Percentiles rank a stretch among this genome's conserved stretches.
Conservation (phyloP, 202 grass and related monocot genomes). For the Setaria viridis region DNA sequence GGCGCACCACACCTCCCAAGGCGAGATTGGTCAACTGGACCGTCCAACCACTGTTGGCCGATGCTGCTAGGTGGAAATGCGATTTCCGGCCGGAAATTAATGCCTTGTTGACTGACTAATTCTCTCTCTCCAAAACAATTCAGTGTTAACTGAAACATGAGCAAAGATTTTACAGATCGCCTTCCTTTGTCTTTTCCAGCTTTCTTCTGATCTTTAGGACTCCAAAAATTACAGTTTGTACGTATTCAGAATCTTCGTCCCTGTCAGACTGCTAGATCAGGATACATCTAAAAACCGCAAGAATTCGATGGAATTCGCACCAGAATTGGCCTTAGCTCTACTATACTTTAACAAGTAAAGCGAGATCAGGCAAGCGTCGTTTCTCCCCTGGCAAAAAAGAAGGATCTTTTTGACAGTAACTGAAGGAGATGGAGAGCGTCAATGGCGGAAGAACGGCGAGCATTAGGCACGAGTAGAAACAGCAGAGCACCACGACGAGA, state of each 20-base stretch:
- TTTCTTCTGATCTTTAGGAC: background rate
- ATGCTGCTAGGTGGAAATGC: slow-evolving; percentile 28
- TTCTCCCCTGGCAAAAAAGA: background rate
- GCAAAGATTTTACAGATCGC: background rate
- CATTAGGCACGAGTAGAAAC: slow-evolving; percentile 27
- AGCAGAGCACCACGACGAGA: background rate
- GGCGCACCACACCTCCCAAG: slow-evolving; percentile 36
- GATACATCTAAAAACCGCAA: slow-evolving; percentile 35
- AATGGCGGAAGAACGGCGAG: background rate
- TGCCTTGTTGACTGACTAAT: slow-evolving; percentile 26
- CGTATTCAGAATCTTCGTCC: background rate
- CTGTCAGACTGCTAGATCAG: slow-evolving; percentile 11
- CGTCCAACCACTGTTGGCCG: slow-evolving; percentile 37
- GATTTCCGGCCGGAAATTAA: slow-evolving; percentile 24
- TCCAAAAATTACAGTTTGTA: background rate
- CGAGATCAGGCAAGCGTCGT: slow-evolving; percentile 2
- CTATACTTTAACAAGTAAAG: background rate
- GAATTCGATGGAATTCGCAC: background rate
- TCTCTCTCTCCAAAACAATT: background rate
- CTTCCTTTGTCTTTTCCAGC: background rate
- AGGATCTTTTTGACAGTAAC: slow-evolving; percentile 10
- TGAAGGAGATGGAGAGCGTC: background rate
- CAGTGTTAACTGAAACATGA: background rate
- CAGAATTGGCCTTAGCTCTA: background rate
- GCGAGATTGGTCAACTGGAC: slow-evolving; percentile 46